These are phyloP conservation scores for Rhizopus microsporus DNA, from an alignment of 371 early-diverging fungal species.

Conservation along the genomic window DNA sequence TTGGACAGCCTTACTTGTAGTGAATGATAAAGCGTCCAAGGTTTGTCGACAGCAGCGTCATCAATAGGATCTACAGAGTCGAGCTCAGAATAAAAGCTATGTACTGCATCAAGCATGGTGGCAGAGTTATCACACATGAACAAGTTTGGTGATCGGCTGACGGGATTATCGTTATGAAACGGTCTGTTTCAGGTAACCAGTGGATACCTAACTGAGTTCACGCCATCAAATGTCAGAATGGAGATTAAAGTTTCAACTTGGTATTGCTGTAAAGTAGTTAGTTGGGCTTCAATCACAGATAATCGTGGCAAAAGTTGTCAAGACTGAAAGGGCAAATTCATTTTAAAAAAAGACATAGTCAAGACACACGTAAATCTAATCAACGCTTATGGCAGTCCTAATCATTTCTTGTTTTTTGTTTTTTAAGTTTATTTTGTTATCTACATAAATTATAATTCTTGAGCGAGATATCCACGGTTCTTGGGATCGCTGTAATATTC, in stretches of 20 bases:
- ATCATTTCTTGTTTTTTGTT: neutral
- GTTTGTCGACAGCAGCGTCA: slow-evolving; percentile 1
- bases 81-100: slow-evolving; percentile 4
- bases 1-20: too few species aligned
- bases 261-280: slow-evolving; percentile 8
- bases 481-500: slow-evolving; percentile 63
- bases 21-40: too few species aligned
- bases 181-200: slow-evolving; percentile 6
- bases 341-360: too few species aligned
- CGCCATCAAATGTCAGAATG: slow-evolving; percentile 10
- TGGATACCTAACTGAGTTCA: slow-evolving; percentile 4
- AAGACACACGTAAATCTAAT: too few species aligned
- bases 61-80: slow-evolving; percentile 8
- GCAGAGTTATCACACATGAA: too few species aligned
- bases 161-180: neutral
- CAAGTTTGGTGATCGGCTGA: neutral
- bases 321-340: too few species aligned
- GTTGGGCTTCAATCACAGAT: slow-evolving; percentile 7
- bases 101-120: slow-evolving; percentile 7
- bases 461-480: slow-evolving; percentile 73
- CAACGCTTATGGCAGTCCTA: too few species aligned
- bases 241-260: slow-evolving; percentile 6
- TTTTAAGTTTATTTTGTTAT: neutral
- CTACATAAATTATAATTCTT: slow-evolving; percentile 16
- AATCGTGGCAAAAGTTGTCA: slow-evolving; percentile 1